These are phyloP conservation scores for Coemansia sp. DNA, from an alignment of 371 early-diverging fungal species.

Conservation along the genomic window DNA sequence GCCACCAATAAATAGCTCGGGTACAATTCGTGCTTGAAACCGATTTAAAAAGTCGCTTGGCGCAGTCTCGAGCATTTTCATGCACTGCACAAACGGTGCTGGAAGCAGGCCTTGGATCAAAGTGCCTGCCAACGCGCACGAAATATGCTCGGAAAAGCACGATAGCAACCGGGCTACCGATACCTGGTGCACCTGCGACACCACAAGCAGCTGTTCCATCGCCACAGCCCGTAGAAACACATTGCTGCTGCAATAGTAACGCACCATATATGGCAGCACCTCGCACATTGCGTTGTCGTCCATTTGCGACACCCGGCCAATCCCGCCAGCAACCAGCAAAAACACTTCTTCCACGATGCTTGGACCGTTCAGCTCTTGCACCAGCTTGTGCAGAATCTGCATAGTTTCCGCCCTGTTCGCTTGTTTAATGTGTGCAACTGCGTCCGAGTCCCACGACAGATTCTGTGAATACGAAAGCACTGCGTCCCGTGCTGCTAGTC, in stretches of 20 bases:
- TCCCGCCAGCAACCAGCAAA: constrained; percentile 41
- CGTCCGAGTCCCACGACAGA: constrained; percentile 6
- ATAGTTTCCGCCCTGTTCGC: constrained; percentile 35
- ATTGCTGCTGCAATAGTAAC: constrained; percentile 34
- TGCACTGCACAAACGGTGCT: constrained; percentile 31
- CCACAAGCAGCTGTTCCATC: constrained; percentile 40
- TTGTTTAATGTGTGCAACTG: constrained; percentile 9
- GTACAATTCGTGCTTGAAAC: constrained; percentile 28
- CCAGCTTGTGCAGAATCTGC: constrained; percentile 4
- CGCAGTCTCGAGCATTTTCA: constrained; percentile 30
- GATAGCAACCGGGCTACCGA: constrained; percentile 26
- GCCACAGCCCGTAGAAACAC: constrained; percentile 46
- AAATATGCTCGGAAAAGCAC: constrained; percentile 17
- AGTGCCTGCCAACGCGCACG: constrained; percentile 24
- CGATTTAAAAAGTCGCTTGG: constrained; percentile 17
- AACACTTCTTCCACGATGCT: constrained; percentile 34
- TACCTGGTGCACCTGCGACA: constrained; percentile 26
- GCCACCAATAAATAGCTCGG: constrained; percentile 25
- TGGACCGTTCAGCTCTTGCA: constrained; percentile 6
- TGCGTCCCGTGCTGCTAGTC: constrained; percentile 35
- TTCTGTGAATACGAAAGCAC: constrained; percentile 23
- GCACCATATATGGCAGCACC: constrained; percentile 22
- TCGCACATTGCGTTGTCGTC: constrained; percentile 21
- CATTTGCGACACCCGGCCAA: constrained; percentile 29
- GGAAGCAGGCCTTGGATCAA: constrained; percentile 9